Base-by-base conservation (phyloP, 2,329 filamentous ascomycete species). In the Claviceps spartinae region DNA sequence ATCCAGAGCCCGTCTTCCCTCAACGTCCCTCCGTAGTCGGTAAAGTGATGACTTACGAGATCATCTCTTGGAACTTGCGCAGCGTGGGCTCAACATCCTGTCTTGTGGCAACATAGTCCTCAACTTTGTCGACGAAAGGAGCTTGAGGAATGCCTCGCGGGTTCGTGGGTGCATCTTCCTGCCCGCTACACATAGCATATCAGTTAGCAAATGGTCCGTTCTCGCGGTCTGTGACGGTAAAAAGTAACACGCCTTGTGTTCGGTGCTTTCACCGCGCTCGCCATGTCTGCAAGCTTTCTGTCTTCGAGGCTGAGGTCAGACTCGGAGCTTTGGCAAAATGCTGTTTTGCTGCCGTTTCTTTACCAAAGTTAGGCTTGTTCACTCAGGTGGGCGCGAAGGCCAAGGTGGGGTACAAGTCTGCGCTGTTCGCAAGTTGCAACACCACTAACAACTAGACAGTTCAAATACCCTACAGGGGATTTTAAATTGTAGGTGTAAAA, bases 21-120 rank as follows among this genome's bases (percentile, higher is more conserved):
- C 30, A 11, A 34, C 30, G 3, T 34, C 9, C 9, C 9, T 34
- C 30, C 30, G 30, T 34, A 24, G 13, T 11, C 16, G 9, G 6
- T 20, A 3, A 24, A 13, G 34, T 5, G 26, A 14, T 54, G 54
- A 71, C 78, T 68, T 76, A 93, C 86, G 86, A 88, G 59, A 94
- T 94, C 87, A 94, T 93, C 73, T 94, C 88, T 65, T 91, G 87
- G 67, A 94, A 94, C 67, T 78, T 88, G 64, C 85, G 83, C 63
- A 94, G 74, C 16, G 86, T 90, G 46, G 77, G 74, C 65, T 94
- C 88, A 60, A 93, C 88, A 63, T 94, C 86, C 40, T 80, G 80
- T 51, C 86, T 79, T 43, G 85, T 81, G 45, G 85, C 75, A 53
- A 93, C 84, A 73, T 91, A 94, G 71, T 94, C 87, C 67, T 94